Evolutionary conservation across 208 protist genomes (phyloP).

Genomic region (Strigomonas culicis): DNA sequence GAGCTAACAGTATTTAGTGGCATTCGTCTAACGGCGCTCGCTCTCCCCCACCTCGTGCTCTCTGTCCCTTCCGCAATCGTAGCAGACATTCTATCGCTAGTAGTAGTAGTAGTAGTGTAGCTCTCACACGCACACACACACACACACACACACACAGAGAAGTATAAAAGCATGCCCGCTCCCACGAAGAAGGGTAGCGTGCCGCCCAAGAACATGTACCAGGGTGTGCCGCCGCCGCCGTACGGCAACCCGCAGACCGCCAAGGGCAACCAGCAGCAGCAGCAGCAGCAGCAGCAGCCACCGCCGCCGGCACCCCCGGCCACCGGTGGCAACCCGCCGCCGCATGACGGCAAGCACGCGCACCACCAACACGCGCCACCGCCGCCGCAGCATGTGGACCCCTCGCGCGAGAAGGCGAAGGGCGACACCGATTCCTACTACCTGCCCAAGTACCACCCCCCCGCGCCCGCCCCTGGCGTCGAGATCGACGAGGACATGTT

Average conservation of each 20-base stretch:
- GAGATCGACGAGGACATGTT: constrained; percentile 63
- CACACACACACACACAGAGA: not conserved
- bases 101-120: too few species aligned
- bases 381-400: not conserved
- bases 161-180: not conserved
- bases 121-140: too few species aligned
- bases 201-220: constrained; percentile 25
- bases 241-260: constrained; percentile 16
- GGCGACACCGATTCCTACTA: constrained; percentile 12
- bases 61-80: too few species aligned
- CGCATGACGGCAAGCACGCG: not conserved
- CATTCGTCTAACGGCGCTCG: too few species aligned
- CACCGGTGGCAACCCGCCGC: not conserved
- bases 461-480: constrained; percentile 18
- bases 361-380: not conserved
- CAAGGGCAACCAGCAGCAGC: not conserved
- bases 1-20: too few species aligned
- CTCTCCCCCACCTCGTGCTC: too few species aligned
- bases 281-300: not conserved
- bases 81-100: too few species aligned
- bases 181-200: not conserved
- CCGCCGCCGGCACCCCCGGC: not conserved
- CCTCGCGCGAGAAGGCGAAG: not conserved
- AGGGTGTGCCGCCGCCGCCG: constrained; percentile 30
- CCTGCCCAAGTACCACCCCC: constrained; percentile 26